A percentile compares a stretch with the other conserved stretches of the same genome.
Conservation (phyloP, 1,284 basidiomycete genomes). For the Gymnopus androsaceus region DNA sequence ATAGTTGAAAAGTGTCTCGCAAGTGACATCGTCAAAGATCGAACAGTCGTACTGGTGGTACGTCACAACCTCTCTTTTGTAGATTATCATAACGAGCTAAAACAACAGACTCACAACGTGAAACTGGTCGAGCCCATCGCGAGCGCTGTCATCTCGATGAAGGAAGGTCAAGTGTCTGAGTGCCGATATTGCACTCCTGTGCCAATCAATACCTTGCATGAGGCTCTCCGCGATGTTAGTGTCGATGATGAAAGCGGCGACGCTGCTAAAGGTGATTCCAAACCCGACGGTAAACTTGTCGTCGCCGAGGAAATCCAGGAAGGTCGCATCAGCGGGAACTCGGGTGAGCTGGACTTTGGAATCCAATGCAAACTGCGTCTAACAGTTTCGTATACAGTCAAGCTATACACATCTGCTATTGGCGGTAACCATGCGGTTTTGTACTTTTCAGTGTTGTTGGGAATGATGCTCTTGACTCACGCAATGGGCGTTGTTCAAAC, state of each 20-base stretch:
- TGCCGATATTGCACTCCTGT: neutral
- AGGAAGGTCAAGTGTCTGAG: constrained; percentile 44
- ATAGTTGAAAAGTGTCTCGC: constrained; percentile 75
- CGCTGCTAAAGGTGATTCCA: constrained; percentile 2
- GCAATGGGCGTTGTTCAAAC: constrained; percentile 36
- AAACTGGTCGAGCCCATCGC: constrained; percentile 56
- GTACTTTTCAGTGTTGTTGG: constrained; percentile 37
- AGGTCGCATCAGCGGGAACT: constrained; percentile 54
- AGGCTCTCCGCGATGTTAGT: neutral
- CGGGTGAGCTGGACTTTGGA: constrained; percentile 32
- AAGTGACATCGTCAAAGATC: constrained; percentile 66
- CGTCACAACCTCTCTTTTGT: constrained; percentile 56
- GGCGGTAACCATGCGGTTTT: constrained; percentile 41
- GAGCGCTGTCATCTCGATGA: constrained; percentile 56
- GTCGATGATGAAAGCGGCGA: neutral
- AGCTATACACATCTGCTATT: constrained; percentile 36
- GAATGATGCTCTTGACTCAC: constrained; percentile 26
- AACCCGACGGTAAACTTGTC: constrained; percentile 48
- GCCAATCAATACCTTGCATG: neutral
- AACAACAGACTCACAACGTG: constrained; percentile 61
- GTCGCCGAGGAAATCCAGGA: constrained; percentile 64
- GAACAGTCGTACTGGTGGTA: constrained; percentile 76
- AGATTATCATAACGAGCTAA: no score
- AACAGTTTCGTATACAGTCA: constrained; percentile 20
- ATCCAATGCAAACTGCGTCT: constrained; percentile 43